phyloP scores from a whole-genome alignment of 2,329 filamentous ascomycete genomes.

The Exophiala oligosperma region DNA sequence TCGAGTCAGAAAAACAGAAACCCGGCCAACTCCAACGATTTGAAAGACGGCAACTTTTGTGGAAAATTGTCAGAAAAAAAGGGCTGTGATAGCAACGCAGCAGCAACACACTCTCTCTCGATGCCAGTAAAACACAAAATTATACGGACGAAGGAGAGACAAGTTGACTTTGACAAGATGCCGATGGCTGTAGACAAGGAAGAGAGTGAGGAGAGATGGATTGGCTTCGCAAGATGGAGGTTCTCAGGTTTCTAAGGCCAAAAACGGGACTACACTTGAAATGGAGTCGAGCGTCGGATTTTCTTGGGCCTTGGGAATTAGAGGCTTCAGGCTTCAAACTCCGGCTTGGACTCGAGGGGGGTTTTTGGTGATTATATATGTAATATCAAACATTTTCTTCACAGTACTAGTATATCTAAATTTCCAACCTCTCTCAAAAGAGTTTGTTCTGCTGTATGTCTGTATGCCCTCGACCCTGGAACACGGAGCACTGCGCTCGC shows the following conservation, averaged over 20 bases:
- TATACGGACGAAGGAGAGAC: constrained; percentile 35
- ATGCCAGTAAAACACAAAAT: constrained; percentile 29
- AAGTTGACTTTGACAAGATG: constrained; percentile 26
- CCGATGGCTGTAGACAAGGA: constrained; percentile 35
- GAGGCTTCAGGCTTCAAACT: no score
- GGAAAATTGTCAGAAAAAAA: neutral
- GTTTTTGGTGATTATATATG: no score
- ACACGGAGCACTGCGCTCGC: no score
- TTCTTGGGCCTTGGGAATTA: neutral
- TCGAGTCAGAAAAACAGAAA: constrained; percentile 25
- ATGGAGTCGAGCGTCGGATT: neutral
- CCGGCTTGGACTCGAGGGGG: neutral
- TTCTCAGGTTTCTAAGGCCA: constrained; percentile 5
- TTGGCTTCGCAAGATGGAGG: constrained; percentile 28
- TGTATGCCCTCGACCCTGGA: no score
- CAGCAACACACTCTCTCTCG: constrained; percentile 14
- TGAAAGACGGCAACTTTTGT: neutral
- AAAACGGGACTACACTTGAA: neutral
- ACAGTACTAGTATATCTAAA: no score
- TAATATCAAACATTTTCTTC: no score
- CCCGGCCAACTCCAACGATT: constrained; percentile 28
- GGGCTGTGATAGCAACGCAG: constrained; percentile 6
- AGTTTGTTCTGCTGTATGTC: no score
- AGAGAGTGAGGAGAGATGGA: constrained; percentile 26
- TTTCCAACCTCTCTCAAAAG: no score